Evolutionary conservation across 352 stramenopile genomes (phyloP), one percentile per base, ranked within the genome.

Genomic region (Globisporangium takayamanum): DNA sequence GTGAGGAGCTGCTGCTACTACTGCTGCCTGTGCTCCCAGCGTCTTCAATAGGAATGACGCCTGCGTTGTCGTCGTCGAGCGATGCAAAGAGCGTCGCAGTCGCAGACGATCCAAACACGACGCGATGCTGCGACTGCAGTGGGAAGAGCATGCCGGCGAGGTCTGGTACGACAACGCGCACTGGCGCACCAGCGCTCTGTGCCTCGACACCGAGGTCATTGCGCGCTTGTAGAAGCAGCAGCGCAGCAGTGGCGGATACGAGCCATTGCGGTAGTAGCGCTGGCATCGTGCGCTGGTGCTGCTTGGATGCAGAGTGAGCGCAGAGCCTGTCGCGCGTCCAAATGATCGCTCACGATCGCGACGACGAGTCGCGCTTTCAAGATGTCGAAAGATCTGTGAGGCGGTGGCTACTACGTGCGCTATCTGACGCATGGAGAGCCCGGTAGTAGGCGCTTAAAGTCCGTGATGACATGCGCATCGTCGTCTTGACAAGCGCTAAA

Each of bases 81-180:
- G 63, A 49, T 1, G 16, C 39, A 18, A 67, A 55, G 26, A 65
- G 12, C 0, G 44, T 55, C 3, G 51, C 42, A 7, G 44, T 44
- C 22, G 3, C 15, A 5, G 60, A 57, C 6, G 58, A 48, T 2
- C 57, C 63, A 52, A 77, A 77, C n/a, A 20, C 49, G 6, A 67
- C 56, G 39, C 28, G 48, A 8, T 64, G 26, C 26, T 42, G 30
- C 39, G 52, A 47, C 37, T 60, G 57, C 53, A 60, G 44, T 2
- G 63, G 63, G 28, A 68, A 77, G 46, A 77, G 62, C 51, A 66
- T 68, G 4, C 64, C 67, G 0, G 60, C 67, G 41, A 77, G 20
- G 45, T 74, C 61, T 4, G 69, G 69, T 11, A 70, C 46, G 22
- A 63, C 60, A 25, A 77, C 45, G n/a, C 60, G 63, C n/a, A 69